A percentile compares a stretch with the other conserved stretches of the same genome.
Conservation (phyloP, 169 alveolate genomes). For the Cryptosporidium felis region DNA sequence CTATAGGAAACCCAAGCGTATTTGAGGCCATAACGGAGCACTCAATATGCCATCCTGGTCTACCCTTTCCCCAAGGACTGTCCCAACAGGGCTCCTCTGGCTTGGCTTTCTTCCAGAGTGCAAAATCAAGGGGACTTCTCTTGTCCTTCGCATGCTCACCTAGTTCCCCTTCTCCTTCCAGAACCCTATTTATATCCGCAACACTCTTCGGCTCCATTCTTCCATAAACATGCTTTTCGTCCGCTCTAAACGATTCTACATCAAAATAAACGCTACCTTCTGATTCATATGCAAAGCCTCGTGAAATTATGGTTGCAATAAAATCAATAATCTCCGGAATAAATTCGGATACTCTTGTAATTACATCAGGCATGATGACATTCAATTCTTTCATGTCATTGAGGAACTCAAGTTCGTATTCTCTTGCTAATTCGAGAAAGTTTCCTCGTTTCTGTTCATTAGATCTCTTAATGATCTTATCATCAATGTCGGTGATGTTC, state of each 20-base stretch:
- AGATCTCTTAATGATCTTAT: conserved; percentile 93
- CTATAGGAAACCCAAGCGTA: conserved; percentile 91
- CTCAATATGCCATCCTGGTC: conserved; percentile 99
- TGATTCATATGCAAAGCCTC: conserved; percentile 95
- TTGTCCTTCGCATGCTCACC: conserved; percentile 89
- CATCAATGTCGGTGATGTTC: conserved; percentile 99
- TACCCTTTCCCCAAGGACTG: conserved; percentile 98
- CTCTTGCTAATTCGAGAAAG: conserved; percentile 85
- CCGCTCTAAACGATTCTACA: conserved; percentile 85
- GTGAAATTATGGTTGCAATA: conserved; percentile 88
- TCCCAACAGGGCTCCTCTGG: conserved; percentile 98
- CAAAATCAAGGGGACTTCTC: conserved; percentile 93
- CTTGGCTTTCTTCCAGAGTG: conserved; percentile 97
- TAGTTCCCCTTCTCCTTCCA: conserved; percentile 93
- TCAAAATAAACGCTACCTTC: conserved; percentile 97
- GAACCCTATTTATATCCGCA: conserved; percentile 80
- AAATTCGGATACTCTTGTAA: conserved; percentile 95
- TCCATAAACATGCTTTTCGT: conserved; percentile 89
- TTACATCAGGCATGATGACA: conserved; percentile 92
- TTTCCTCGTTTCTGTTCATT: conserved; percentile 78
- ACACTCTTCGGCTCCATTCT: conserved; percentile 91
- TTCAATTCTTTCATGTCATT: conserved; percentile 89
- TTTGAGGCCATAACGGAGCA: conserved; percentile 97
- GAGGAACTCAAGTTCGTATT: conserved; percentile 92
- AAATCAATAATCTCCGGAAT: conserved; percentile 92